phyloP scores from a whole-genome alignment of 2,329 filamentous ascomycete genomes.

The Claviceps pazoutovae region DNA sequence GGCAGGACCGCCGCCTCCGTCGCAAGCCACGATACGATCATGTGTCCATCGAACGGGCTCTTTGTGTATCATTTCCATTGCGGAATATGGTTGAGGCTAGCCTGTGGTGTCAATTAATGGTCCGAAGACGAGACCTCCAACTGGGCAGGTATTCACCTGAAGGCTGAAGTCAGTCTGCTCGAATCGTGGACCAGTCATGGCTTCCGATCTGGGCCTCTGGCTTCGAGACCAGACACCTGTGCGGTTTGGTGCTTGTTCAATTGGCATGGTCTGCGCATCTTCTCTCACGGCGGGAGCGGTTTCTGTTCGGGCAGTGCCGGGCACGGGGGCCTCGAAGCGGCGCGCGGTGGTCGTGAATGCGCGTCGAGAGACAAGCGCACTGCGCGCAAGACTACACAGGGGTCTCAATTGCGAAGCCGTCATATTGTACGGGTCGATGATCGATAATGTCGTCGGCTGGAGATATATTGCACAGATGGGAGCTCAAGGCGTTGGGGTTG shows the following conservation, averaged over 20 bases:
- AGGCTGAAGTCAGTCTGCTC: constrained; percentile 90
- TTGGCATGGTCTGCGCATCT: constrained; percentile 29
- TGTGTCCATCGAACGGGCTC: constrained; percentile 90
- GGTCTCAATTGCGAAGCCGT: constrained; percentile 33
- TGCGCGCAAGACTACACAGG: constrained; percentile 29
- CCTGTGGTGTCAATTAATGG: constrained; percentile 10
- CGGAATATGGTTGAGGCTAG: constrained; percentile 76
- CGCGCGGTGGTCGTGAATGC: constrained; percentile 34
- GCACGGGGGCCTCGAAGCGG: constrained; percentile 29
- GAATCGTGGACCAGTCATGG: constrained; percentile 89
- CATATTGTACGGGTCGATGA: constrained; percentile 17
- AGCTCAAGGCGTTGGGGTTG: not conserved
- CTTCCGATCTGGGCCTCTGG: constrained; percentile 66
- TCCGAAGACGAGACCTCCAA: not conserved
- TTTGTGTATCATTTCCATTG: constrained; percentile 92
- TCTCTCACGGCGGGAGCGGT: constrained; percentile 30
- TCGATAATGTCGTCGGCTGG: constrained; percentile 1
- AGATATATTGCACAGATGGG: not conserved
- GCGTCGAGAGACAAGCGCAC: constrained; percentile 29
- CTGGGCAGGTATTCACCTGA: constrained; percentile 50
- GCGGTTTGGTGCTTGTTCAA: constrained; percentile 78
- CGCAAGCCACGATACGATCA: constrained; percentile 67
- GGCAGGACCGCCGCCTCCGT: constrained; percentile 78
- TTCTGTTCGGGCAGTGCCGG: constrained; percentile 24
- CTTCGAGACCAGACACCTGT: constrained; percentile 67